These are phyloP conservation scores for Haplosporangium sp. DNA, from an alignment of 371 early-diverging fungal species.

Conservation along the genomic window DNA sequence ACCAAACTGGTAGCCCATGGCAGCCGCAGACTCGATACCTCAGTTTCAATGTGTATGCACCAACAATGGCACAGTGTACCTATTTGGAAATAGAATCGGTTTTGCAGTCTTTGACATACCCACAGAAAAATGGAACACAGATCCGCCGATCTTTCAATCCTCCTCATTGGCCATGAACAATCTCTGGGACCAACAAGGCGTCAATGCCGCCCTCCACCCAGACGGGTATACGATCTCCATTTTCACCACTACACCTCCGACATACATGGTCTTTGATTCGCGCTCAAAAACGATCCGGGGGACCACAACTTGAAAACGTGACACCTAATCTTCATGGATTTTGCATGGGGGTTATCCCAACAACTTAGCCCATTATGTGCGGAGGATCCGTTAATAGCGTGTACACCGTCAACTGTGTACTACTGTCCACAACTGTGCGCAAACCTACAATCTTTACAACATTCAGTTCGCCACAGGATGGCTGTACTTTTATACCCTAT, in stretches of 20 bases:
- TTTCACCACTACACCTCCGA: slow-evolving; percentile 2
- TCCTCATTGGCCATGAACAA: background rate
- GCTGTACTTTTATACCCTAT: slow-evolving; percentile 1
- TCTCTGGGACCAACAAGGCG: slow-evolving; percentile 6
- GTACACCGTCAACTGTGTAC: background rate
- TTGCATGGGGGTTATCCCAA: slow-evolving; percentile 1
- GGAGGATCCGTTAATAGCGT: background rate
- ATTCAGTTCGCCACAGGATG: background rate
- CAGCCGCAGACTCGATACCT: background rate
- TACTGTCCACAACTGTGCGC: background rate
- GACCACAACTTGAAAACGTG: background rate
- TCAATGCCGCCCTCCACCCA: slow-evolving; percentile 4
- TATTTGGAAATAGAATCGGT: slow-evolving; percentile 10
- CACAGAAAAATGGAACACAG: background rate
- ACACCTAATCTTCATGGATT: slow-evolving; percentile 1
- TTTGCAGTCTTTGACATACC: slow-evolving; percentile 9
- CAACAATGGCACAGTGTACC: slow-evolving; percentile 7
- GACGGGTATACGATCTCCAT: slow-evolving; percentile 12
- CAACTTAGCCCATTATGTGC: background rate
- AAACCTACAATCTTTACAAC: background rate
- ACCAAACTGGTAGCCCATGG: slow-evolving; percentile 1
- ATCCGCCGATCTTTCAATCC: background rate
- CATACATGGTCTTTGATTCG: slow-evolving; percentile 3
- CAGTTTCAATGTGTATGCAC: slow-evolving; percentile 18
- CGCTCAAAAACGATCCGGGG: background rate